Conservation (phyloP, 2,329 filamentous ascomycete genomes). For the Leptodontidium sp. region DNA sequence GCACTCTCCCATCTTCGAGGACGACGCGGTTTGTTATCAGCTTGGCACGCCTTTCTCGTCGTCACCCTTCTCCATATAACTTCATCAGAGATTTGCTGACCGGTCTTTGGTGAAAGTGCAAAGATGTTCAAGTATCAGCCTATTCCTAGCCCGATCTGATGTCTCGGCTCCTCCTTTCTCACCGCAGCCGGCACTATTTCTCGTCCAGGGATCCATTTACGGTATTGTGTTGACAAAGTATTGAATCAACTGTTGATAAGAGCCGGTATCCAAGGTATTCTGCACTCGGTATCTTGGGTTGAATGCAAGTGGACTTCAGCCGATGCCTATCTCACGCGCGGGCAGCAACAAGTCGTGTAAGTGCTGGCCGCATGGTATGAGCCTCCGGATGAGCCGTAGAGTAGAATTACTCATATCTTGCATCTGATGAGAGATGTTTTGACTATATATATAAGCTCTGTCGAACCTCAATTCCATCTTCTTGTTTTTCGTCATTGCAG, state of each 20-base stretch:
- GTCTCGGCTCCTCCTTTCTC: slow-evolving; percentile 11
- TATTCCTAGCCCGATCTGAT: slow-evolving; percentile 11
- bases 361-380: not conserved
- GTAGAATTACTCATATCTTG: not conserved
- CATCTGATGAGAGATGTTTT: not conserved
- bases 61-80: slow-evolving; percentile 1
- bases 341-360: slow-evolving; percentile 1
- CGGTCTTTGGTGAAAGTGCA: slow-evolving; percentile 12
- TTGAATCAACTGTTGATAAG: slow-evolving; percentile 11
- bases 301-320: slow-evolving; percentile 11
- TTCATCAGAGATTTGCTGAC: not conserved
- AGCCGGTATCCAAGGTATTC: not conserved
- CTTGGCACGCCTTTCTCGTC: slow-evolving; percentile 15
- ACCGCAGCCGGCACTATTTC: not conserved
- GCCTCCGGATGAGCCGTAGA: not conserved
- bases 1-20: slow-evolving; percentile 14
- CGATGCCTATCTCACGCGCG: slow-evolving; percentile 3
- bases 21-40: slow-evolving; percentile 17
- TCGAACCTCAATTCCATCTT: not conserved
- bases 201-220: not conserved
- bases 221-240: not conserved
- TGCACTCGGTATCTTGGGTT: slow-evolving; percentile 3
- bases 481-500: slow-evolving; percentile 2
- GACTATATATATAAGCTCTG: not conserved
- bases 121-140: slow-evolving; percentile 12